Conservation (phyloP, 192 early-diverging fungal genomes). For the Backusella luteola region DNA sequence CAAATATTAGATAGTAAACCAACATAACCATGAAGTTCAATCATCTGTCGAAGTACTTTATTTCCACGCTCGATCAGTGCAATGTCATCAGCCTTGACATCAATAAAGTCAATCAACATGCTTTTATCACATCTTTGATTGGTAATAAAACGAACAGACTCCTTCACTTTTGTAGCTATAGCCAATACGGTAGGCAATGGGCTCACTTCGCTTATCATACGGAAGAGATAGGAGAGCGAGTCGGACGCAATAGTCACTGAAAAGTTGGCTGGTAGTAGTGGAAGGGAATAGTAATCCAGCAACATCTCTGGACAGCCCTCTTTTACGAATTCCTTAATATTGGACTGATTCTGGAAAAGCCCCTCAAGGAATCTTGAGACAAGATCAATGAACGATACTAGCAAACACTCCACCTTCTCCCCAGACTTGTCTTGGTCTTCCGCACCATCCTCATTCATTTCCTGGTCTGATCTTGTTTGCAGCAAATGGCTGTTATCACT, state of each 20-base stretch:
- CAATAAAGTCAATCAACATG: conserved; percentile 57
- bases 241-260: conserved; percentile 59
- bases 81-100: conserved; percentile 26
- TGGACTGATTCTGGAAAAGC: conserved; percentile 74
- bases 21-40: conserved; percentile 59
- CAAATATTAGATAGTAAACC: conserved; percentile 71
- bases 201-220: conserved; percentile 66
- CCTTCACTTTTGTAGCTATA: conserved; percentile 54
- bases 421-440: conserved; percentile 28
- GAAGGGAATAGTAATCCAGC: conserved; percentile 61
- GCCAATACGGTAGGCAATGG: conserved; percentile 49
- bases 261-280: conserved; percentile 74
- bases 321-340: conserved; percentile 74
- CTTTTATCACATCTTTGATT: conserved; percentile 34
- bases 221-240: conserved; percentile 69
- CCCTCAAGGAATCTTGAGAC: conserved; percentile 79
- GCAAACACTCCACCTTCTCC: conserved; percentile 54
- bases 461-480: conserved; percentile 24
- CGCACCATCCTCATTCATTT: neutral
- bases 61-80: conserved; percentile 46
- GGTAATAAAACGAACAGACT: conserved; percentile 41
- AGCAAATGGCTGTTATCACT: conserved; percentile 44
- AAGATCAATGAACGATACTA: conserved; percentile 64
- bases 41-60: conserved; percentile 50
- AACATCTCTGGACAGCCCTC: conserved; percentile 62